These are phyloP conservation scores for Echium plantagineum DNA, from an alignment of 257 asterid genomes.

Conservation along the genomic window DNA sequence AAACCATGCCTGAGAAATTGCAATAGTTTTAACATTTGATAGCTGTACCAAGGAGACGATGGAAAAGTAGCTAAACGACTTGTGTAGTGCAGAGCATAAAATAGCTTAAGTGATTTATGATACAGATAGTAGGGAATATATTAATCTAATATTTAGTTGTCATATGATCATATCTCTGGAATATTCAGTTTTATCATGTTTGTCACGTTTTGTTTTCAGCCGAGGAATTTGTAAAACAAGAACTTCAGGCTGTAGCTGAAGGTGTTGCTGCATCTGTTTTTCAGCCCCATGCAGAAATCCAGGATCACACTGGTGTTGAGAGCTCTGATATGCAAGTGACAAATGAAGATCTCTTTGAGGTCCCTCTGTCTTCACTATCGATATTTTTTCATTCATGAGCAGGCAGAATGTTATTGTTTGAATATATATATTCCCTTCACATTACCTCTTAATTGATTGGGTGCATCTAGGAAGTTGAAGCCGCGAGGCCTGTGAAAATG, in stretches of 20 bases:
- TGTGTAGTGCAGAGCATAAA: too few relatives aligned
- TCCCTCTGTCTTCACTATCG: slow-evolving; percentile 16
- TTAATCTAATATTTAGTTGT: neutral
- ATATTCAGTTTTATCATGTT: neutral
- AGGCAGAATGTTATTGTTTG: neutral
- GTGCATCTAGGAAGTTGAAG: slow-evolving; percentile 47
- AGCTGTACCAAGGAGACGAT: too few relatives aligned
- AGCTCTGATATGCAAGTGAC: slow-evolving; percentile 31
- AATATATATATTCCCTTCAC: slow-evolving; percentile 3
- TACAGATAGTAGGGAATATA: too few relatives aligned
- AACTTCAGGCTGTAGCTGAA: slow-evolving; percentile 95
- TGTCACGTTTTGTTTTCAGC: slow-evolving; percentile 35
- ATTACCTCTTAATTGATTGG: slow-evolving; percentile 11
- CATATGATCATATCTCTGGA: neutral
- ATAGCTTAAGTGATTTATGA: too few relatives aligned
- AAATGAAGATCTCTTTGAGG: slow-evolving; percentile 50
- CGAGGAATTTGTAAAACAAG: slow-evolving; percentile 80
- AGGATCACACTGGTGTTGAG: slow-evolving; percentile 29
- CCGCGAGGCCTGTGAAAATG: slow-evolving; percentile 44
- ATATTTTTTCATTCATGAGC: neutral
- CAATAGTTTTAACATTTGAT: too few relatives aligned
- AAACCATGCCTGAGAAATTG: too few relatives aligned
- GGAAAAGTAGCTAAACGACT: too few relatives aligned
- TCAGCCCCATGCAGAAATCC: slow-evolving; percentile 38
- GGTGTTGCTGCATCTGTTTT: slow-evolving; percentile 92